A percentile compares a stretch with the other conserved stretches of the same genome.
Conservation (phyloP, 805 yeast genomes). For the Metschnikowia drakensbergensis region DNA sequence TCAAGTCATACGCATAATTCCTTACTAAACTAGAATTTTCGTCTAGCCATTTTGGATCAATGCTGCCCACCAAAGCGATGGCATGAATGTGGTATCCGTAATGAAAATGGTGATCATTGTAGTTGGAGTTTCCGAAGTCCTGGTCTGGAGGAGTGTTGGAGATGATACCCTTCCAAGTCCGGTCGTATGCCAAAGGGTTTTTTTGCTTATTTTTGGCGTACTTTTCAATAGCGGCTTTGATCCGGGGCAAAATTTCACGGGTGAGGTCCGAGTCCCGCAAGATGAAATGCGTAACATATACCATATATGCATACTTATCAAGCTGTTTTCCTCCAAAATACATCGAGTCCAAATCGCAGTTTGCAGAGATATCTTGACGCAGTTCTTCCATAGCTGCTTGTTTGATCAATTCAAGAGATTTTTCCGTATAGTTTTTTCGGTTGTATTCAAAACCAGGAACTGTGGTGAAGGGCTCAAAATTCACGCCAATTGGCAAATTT, state of each 20-base stretch:
- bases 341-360: slow-evolving; percentile 76
- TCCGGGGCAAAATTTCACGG: slow-evolving; percentile 45
- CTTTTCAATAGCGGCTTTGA: slow-evolving; percentile 65
- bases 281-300: slow-evolving; percentile 67
- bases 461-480: slow-evolving; percentile 57
- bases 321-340: slow-evolving; percentile 84
- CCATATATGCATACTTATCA: slow-evolving; percentile 86
- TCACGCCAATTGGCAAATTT: slow-evolving; percentile 37
- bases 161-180: slow-evolving; percentile 71
- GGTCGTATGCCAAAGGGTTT: slow-evolving; percentile 74
- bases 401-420: slow-evolving; percentile 35
- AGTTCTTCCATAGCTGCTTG: slow-evolving; percentile 48
- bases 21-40: slow-evolving; percentile 30
- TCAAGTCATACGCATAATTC: slow-evolving; percentile 52
- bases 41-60: slow-evolving; percentile 44
- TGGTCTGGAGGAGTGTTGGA: slow-evolving; percentile 61
- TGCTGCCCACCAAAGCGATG: slow-evolving; percentile 56
- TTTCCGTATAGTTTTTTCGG: slow-evolving; percentile 24
- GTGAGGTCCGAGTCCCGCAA: slow-evolving; percentile 55
- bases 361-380: slow-evolving; percentile 50
- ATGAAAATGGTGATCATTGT: slow-evolving; percentile 76
- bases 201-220: slow-evolving; percentile 68
- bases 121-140: slow-evolving; percentile 71
- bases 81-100: slow-evolving; percentile 74
- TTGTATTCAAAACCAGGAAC: slow-evolving; percentile 12